Base-by-base conservation (phyloP, 2,329 filamentous ascomycete genomes). In the Beauveria caledonica region DNA sequence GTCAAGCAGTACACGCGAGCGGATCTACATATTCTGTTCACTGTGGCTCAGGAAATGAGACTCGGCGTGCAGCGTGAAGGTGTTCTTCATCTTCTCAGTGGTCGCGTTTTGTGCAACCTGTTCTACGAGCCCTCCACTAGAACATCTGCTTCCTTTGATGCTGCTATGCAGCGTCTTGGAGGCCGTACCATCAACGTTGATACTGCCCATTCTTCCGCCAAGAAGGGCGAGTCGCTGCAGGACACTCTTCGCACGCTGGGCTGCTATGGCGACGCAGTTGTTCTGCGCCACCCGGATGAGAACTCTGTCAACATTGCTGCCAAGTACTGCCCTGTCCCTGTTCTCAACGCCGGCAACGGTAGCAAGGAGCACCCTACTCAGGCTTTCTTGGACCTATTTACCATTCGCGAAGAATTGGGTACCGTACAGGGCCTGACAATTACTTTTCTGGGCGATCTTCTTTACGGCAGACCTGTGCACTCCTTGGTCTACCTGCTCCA, bases 81-180 rank as follows among this genome's bases (percentile, higher is more conserved):
- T 62, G 89, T 94, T 33, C 81, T 99, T 55, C 88, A 94, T 69
- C 82, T 96, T 60, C 85, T 99, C 63, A 90, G 89, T 68, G 92
- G 92, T 29, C 86, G 89, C 50, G 85, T 99, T 13, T 82, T 99
- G 42, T 91, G 88, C 76, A 94, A 90, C 2, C 86, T 99, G 78
- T 99, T 99, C 83, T 99, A 92, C 75, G 94, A 99, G 80, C 94
- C 94, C 2, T 97, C 93, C 0, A 99, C 94, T 3, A 85, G 94
- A 59, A 99, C 94, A 5, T 97, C 93, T 13, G 86, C 90, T 42
- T 99, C 94, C 3, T 99, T 99, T 68, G 94, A 99, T 71, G 90
- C 93, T 60, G 94, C 94, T 46, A 99, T 99, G 94, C 95, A 99
- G 80, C 89, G 95, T 57, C 87, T 99, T 5, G 94, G 94, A 66